Base-by-base conservation (phyloP, 176 grass and related monocot species). In the Carex pumila region DNA sequence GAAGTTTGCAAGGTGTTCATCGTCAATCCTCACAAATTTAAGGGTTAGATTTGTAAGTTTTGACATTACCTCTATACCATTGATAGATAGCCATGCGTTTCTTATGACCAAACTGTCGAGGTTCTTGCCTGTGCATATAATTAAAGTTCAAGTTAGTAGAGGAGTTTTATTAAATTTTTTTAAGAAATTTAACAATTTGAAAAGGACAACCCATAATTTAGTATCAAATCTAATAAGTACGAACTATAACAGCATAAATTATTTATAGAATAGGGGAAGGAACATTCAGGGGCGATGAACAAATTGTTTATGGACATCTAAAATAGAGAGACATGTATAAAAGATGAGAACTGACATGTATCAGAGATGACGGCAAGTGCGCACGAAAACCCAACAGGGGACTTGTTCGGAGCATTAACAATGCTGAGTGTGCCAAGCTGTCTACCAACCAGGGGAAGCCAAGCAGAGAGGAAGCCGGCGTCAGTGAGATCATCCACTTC, bases 41-140 rank as follows among this genome's bases (percentile, higher is more conserved):
- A 75, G 71, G 71, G 71, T 75, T 1, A 75, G 45, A 75, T 75
- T 75, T 30, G 71, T 54, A 53, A 75, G 71, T 75, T 53, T 75
- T 18, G 71, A 6, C 71, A 75, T 52, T 21, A 52, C 19, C n/a
- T 54, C 54, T 54, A 30, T 30, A 25, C 45, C 71, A 21, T 75
- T 53, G 71, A 53, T 54, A 75, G 71, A 53, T 13, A 75, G 71
- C 71, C 47, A 54, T 14, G 71, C 71, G 12, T 75, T 75, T 53
- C 71, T 50, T 75, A 75, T 15, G 2, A 75, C 8, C 71, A 75
- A 75, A 75, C 43, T 75, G 47, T 53, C 45, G 21, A 75, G 71
- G 9, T 29, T 29, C 49, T 75, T 50, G 71, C 71, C 71, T 75
- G 65, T 37, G 45, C 45, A 75, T 30, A 53, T 53, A 30, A 29